Percentiles rank a stretch among this genome's conserved stretches.
Conservation (phyloP, 139 green algal genomes). For the Coccomyxa sp. region DNA sequence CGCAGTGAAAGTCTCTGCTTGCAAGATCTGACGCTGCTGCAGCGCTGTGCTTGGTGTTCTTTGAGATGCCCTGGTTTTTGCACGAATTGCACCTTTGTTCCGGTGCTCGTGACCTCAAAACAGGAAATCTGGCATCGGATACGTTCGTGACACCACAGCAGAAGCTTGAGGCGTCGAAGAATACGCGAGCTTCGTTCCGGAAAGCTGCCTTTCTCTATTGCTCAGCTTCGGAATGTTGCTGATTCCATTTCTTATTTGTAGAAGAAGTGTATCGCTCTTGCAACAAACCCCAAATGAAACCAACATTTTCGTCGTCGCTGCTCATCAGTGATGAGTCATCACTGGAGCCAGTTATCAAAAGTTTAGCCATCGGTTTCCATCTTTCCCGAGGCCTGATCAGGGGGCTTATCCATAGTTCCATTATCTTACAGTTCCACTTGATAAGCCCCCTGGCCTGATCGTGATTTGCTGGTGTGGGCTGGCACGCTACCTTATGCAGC, state of each 20-base stretch:
- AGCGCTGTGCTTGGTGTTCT: background rate
- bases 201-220: background rate
- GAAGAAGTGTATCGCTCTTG: background rate
- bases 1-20: background rate
- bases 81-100: no score
- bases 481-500: background rate
- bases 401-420: background rate
- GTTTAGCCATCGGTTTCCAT: constrained; percentile 1
- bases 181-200: background rate
- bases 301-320: background rate
- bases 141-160: background rate
- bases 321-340: no score
- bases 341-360: background rate
- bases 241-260: background rate
- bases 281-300: background rate
- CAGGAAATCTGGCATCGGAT: background rate
- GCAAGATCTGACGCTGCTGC: background rate
- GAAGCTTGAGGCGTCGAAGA: background rate
- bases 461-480: background rate
- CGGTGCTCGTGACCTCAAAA: no score
- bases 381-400: background rate
- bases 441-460: background rate
- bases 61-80: background rate
- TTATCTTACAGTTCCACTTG: background rate
- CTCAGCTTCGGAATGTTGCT: background rate